Percentiles rank a stretch among this genome's conserved stretches.
phyloP scores from a whole-genome alignment of 2,329 filamentous ascomycete genomes.

The Biscogniauxia marginata region DNA sequence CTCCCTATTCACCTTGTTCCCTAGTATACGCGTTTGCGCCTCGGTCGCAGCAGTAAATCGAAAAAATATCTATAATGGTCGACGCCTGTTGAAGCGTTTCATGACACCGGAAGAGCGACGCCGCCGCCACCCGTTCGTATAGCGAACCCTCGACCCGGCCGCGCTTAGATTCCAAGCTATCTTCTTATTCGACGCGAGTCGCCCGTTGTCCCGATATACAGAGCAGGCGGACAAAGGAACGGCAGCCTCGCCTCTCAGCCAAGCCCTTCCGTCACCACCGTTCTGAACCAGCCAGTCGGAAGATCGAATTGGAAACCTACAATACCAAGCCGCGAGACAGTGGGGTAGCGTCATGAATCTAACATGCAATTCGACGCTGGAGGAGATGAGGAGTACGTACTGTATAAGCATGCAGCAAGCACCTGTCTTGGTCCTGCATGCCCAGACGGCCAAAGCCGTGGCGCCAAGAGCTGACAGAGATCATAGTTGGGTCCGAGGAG shows the following conservation, averaged over 20 bases:
- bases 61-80: too few relatives aligned
- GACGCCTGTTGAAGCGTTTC: too few relatives aligned
- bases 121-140: too few relatives aligned
- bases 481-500: constrained; percentile 46
- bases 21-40: background rate
- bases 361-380: constrained; percentile 36
- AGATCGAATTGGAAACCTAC: background rate
- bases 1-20: background rate
- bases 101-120: too few relatives aligned
- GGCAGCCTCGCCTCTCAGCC: background rate
- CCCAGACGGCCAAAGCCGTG: constrained; percentile 16
- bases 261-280: background rate
- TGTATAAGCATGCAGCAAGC: too few relatives aligned
- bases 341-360: constrained; percentile 21
- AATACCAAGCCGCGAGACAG: background rate
- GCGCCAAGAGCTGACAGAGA: constrained; percentile 28
- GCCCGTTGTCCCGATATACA: background rate
- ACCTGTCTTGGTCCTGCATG: constrained; percentile 26
- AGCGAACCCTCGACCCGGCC: too few relatives aligned
- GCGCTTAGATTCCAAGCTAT: background rate
- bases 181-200: background rate
- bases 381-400: constrained; percentile 35
- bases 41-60: background rate
- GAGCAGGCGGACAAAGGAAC: background rate
- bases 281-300: background rate